A percentile compares a stretch with the other conserved stretches of the same genome.
Conservation (phyloP, 106 monocot genomes). For the Acorus gramineus region DNA sequence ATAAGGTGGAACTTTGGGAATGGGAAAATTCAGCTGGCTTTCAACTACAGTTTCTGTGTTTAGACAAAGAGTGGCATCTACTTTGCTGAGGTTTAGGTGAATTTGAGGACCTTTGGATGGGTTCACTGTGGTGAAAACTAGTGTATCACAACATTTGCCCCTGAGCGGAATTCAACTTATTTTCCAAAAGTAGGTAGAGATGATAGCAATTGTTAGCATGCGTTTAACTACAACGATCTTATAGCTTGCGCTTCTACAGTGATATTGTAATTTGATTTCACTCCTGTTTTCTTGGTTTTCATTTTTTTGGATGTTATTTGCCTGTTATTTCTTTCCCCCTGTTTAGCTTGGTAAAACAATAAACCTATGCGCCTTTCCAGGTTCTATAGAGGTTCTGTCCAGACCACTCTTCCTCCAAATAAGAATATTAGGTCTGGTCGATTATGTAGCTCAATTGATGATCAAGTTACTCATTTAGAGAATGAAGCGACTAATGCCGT, state of each 20-base stretch:
- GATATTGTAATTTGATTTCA: neutral
- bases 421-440: constrained; percentile 43
- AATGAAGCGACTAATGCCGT: constrained; percentile 32
- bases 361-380: constrained; percentile 15
- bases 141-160: too few relatives aligned
- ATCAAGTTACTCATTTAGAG: constrained; percentile 39
- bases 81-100: too few relatives aligned
- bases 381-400: constrained; percentile 68
- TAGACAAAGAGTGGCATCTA: too few relatives aligned
- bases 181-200: too few relatives aligned
- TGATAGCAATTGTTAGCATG: too few relatives aligned
- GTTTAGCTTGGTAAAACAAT: too few relatives aligned
- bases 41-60: too few relatives aligned
- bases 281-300: neutral
- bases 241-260: neutral
- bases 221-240: neutral
- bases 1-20: too few relatives aligned
- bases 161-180: too few relatives aligned
- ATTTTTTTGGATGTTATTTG: neutral
- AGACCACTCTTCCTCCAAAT: constrained; percentile 82
- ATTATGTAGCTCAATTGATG: constrained; percentile 71
- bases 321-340: neutral
- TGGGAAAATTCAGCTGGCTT: too few relatives aligned
- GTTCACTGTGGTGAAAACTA: too few relatives aligned
- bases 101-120: too few relatives aligned